Evolutionary conservation across 345 rosid species (phyloP), one percentile per base, ranked within the genome.

Genomic region (Draba incana): DNA sequence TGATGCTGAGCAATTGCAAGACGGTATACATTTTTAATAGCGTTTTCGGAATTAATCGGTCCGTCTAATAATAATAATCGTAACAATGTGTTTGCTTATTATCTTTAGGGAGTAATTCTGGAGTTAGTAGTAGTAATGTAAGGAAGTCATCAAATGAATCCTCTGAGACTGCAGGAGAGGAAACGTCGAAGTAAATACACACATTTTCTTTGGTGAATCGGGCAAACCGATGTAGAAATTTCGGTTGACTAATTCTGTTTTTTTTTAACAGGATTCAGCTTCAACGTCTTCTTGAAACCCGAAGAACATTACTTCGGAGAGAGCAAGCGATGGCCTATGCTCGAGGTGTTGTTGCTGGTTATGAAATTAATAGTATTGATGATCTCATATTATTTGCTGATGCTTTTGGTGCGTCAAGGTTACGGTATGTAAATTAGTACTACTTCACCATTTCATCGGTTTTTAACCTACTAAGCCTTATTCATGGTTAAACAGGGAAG

Each of bases 301-400:
- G 89, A 33, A 86, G 82, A 70, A 75, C 81, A 5, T 79, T 88
- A 74, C 95, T 92, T 38, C 79, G 80, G 57, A 81, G 79, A 71
- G 93, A 88, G 78, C 98, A 88, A 78, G 97, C 95, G 15, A 92
- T 89, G 97, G 90, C 86, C 2, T 89, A 83, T 71, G 95, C 91
- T n/a, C 82, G 91, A 54, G 91, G 92, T 8, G 80, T 82, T 48
- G 96, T 82, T 77, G 89, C 91, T 74, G 96, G 96, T 44, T 89
- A 82, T 64, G 86, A 88, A 20, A 73, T 82, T 75, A 85, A 86
- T 57, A 82, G 68, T 62, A 81, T 85, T 57, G 86, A 89, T 75
- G 88, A 89, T 77, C 88, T 92, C 58, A 84, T 88, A 42, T 74
- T 79, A 4, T 89, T 87, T 48, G 86, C 94, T n/a, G 88, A 88